phyloP scores from a whole-genome alignment of 83 land plant species.

The Larix sibirica region DNA sequence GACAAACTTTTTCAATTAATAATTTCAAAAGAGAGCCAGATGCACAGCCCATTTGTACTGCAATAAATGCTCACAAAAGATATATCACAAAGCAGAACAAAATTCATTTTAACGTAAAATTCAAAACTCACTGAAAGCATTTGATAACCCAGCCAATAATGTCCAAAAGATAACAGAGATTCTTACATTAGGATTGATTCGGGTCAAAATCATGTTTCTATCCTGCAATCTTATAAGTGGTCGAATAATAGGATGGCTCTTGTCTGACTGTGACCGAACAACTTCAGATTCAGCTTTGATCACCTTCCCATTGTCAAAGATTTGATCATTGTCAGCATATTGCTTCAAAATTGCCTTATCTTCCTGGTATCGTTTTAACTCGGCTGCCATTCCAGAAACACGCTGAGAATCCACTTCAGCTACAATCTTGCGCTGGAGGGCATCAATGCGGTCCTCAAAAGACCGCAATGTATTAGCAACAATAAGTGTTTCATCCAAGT shows the following conservation, averaged over 20 bases:
- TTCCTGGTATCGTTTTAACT: constrained; percentile 78
- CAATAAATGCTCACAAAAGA: not conserved
- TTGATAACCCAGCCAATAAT: constrained; percentile 3
- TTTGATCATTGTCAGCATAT: constrained; percentile 73
- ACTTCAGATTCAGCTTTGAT: constrained; percentile 74
- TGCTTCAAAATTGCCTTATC: constrained; percentile 82
- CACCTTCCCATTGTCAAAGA: constrained; percentile 70
- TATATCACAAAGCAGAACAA: not conserved
- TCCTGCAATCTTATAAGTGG: constrained; percentile 91
- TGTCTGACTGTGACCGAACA: constrained; percentile 49
- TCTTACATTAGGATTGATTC: constrained; percentile 90
- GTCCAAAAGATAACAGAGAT: not conserved
- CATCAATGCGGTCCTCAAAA: constrained; percentile 90
- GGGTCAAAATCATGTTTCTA: constrained; percentile 78
- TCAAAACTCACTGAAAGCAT: constrained; percentile 3
- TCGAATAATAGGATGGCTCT: constrained; percentile 47
- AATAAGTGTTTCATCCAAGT: constrained; percentile 95
- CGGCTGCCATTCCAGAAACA: constrained; percentile 56
- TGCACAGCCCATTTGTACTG: not conserved
- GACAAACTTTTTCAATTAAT: not conserved
- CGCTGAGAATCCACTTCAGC: constrained; percentile 60
- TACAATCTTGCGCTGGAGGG: constrained; percentile 48
- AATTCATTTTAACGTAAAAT: not conserved
- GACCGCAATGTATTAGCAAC: constrained; percentile 96
- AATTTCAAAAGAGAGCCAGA: no score